These are phyloP conservation scores for Aspergillus ochraceus DNA, from an alignment of 2,329 filamentous ascomycete genomes.

Conservation along the genomic window DNA sequence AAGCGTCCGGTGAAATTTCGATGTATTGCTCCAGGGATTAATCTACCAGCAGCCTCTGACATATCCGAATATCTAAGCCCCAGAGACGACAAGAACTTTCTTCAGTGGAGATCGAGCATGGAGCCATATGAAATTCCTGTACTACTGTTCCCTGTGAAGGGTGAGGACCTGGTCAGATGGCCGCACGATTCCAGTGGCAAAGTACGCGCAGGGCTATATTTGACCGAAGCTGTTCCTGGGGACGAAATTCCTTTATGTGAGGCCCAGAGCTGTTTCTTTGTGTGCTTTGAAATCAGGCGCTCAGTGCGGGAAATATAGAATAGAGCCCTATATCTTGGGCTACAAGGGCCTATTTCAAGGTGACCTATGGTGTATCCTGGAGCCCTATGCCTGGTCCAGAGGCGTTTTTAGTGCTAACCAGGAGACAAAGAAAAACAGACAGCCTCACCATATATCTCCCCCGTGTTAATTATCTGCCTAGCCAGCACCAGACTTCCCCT, in stretches of 20 bases:
- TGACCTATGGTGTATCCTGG: too few relatives aligned
- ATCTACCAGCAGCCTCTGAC: constrained; percentile 4
- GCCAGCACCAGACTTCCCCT: too few relatives aligned
- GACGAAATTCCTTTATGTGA: neutral
- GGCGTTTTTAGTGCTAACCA: too few relatives aligned
- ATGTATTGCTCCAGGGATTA: constrained; percentile 9
- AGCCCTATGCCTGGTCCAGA: too few relatives aligned
- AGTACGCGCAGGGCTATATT: neutral
- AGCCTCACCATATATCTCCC: too few relatives aligned
- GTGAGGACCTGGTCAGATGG: neutral
- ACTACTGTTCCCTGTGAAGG: neutral
- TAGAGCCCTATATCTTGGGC: too few relatives aligned
- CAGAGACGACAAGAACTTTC: neutral
- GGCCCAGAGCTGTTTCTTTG: too few relatives aligned
- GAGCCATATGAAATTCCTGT: neutral
- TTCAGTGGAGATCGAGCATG: neutral
- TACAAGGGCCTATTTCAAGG: too few relatives aligned
- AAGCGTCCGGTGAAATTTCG: neutral
- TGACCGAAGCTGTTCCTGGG: neutral
- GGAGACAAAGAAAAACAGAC: too few relatives aligned
- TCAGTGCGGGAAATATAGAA: too few relatives aligned
- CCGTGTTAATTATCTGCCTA: too few relatives aligned
- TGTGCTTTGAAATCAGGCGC: too few relatives aligned
- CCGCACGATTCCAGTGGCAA: neutral
- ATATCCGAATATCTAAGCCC: neutral